Evolutionary conservation across 495 filamentous ascomycete genomes (phyloP).

Genomic region (Tuber brumale): DNA sequence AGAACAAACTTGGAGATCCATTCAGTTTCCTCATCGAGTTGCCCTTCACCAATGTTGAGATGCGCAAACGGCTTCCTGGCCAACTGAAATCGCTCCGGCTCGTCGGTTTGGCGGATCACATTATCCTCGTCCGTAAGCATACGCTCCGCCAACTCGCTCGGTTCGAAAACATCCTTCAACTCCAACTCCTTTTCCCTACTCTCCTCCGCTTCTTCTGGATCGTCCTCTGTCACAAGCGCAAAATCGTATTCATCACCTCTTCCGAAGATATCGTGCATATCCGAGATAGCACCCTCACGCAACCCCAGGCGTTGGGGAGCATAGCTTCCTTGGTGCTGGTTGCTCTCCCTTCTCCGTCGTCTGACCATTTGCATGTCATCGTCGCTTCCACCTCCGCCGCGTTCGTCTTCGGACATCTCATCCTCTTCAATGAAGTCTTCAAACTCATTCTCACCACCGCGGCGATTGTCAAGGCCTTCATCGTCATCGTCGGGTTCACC

Average conservation of each 20-base stretch:
- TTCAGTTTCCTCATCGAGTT: conserved; percentile 79
- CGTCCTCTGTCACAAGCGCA: conserved; percentile 79
- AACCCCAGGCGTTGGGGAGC: conserved; percentile 48
- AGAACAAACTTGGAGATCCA: conserved; percentile 89
- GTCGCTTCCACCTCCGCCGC: conserved; percentile 61
- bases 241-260: conserved; percentile 92
- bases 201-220: conserved; percentile 66
- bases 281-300: conserved; percentile 83
- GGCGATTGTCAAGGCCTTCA: conserved; percentile 48
- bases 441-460: conserved; percentile 71
- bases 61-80: conserved; percentile 80
- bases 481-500: conserved; percentile 53
- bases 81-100: conserved; percentile 90
- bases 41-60: conserved; percentile 50
- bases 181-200: conserved; percentile 70
- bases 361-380: conserved; percentile 79
- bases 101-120: conserved; percentile 72
- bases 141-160: conserved; percentile 83
- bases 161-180: conserved; percentile 95
- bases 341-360: conserved; percentile 29
- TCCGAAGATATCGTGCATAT: conserved; percentile 92
- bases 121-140: conserved; percentile 95
- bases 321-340: conserved; percentile 30
- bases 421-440: conserved; percentile 97
- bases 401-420: conserved; percentile 74